Evolutionary conservation across 2,329 filamentous ascomycete genomes (phyloP).

Genomic region (Xylariaceae sp.): DNA sequence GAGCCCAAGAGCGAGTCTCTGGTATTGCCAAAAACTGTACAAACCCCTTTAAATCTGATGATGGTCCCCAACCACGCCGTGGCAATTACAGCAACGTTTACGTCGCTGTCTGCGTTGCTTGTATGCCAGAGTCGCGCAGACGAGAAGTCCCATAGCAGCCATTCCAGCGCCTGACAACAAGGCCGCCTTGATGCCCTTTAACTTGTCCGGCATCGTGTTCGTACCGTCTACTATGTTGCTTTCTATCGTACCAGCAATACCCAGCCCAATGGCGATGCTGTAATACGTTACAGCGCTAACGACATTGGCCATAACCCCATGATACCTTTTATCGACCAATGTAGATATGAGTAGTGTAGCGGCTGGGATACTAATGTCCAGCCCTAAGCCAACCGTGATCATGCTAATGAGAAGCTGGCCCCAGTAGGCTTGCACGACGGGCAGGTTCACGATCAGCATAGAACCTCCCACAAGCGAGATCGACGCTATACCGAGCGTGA

Average conservation of each 20-base stretch:
- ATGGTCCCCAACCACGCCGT: constrained; percentile 1
- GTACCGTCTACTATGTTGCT: constrained; percentile 26
- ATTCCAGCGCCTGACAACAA: constrained; percentile 19
- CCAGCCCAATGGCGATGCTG: constrained; percentile 60
- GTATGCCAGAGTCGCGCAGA: constrained; percentile 5
- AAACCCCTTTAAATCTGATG: background rate
- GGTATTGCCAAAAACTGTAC: no score
- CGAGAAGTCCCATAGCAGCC: constrained; percentile 15
- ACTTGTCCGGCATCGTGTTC: constrained; percentile 6
- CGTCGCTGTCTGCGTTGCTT: background rate
- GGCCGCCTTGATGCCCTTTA: constrained; percentile 19
- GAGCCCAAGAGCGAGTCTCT: no score
- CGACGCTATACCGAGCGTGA: constrained; percentile 41
- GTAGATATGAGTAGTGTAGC: constrained; percentile 58
- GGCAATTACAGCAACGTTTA: constrained; percentile 1
- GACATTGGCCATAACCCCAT: constrained; percentile 16
- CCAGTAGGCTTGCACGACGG: constrained; percentile 59
- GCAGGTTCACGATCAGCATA: constrained; percentile 41
- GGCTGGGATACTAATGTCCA: constrained; percentile 65
- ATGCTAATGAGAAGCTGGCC: constrained; percentile 55
- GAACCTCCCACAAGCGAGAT: constrained; percentile 39
- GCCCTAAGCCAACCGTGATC: constrained; percentile 56
- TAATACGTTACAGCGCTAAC: constrained; percentile 60
- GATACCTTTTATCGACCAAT: constrained; percentile 37
- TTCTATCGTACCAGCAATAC: constrained; percentile 63